These are phyloP conservation scores for Austroboletus eburneus DNA, from an alignment of 768 basidiomycete species.

Conservation along the genomic window DNA sequence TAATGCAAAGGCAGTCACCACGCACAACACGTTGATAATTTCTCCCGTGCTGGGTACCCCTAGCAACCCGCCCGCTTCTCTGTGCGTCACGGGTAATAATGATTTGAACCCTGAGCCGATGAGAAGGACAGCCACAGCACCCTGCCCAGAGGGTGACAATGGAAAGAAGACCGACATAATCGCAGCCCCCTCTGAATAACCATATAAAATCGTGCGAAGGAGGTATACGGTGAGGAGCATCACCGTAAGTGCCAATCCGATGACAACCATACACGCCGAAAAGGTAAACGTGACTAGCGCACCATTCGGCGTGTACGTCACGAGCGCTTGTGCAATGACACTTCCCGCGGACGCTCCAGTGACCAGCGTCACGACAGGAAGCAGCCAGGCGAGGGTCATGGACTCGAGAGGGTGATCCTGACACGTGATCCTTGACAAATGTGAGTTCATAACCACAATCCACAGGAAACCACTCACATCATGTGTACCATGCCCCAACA, in stretches of 20 bases:
- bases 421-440: constrained; percentile 43
- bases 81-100: constrained; percentile 34
- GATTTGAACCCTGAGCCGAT: constrained; percentile 47
- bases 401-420: constrained; percentile 53
- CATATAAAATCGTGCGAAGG: constrained; percentile 52
- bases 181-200: constrained; percentile 43
- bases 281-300: constrained; percentile 54
- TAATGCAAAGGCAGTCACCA: constrained; percentile 47
- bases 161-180: constrained; percentile 69
- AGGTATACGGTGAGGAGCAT: constrained; percentile 68
- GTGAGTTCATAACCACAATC: constrained; percentile 15
- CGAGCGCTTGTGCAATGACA: constrained; percentile 48
- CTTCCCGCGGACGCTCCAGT: constrained; percentile 69
- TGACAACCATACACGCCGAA: constrained; percentile 51
- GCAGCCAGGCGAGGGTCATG: constrained; percentile 66
- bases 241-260: constrained; percentile 55
- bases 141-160: constrained; percentile 68
- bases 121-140: constrained; percentile 52
- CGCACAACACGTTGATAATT: constrained; percentile 42
- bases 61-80: constrained; percentile 34
- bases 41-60: constrained; percentile 32
- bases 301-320: constrained; percentile 38
- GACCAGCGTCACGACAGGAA: constrained; percentile 70
- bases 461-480: constrained; percentile 47
- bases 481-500: constrained; percentile 59